Evolutionary conservation across 495 filamentous ascomycete species (phyloP).

Genomic region (Penicillium alfredii): DNA sequence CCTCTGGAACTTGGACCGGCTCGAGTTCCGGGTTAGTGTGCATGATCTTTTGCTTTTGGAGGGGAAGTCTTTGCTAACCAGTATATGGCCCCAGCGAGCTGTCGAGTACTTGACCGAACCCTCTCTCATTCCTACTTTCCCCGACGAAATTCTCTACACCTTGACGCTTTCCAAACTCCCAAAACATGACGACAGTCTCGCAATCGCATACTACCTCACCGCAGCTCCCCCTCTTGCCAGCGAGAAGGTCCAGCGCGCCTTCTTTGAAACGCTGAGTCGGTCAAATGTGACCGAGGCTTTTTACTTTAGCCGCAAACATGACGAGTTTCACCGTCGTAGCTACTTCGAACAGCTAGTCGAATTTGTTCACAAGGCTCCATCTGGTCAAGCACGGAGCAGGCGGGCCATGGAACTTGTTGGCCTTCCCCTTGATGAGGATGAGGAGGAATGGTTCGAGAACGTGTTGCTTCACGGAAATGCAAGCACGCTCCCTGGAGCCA

Average conservation of each 20-base stretch:
- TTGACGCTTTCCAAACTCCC: slow-evolving; percentile 56
- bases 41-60: neutral
- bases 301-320: slow-evolving; percentile 60
- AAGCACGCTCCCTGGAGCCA: slow-evolving; percentile 53
- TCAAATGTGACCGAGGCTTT: slow-evolving; percentile 66
- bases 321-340: slow-evolving; percentile 50
- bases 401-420: slow-evolving; percentile 64
- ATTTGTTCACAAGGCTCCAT: slow-evolving; percentile 47
- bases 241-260: slow-evolving; percentile 50
- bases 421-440: slow-evolving; percentile 58
- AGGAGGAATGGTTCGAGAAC: slow-evolving; percentile 69
- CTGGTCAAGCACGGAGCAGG: slow-evolving; percentile 42
- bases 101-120: slow-evolving; percentile 69
- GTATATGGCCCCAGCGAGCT: slow-evolving; percentile 44
- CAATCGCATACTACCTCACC: slow-evolving; percentile 71
- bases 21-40: slow-evolving; percentile 54
- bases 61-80: slow-evolving; percentile 10
- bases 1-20: slow-evolving; percentile 71
- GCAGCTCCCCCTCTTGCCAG: slow-evolving; percentile 59
- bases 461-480: slow-evolving; percentile 57
- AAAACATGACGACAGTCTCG: slow-evolving; percentile 55
- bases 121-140: slow-evolving; percentile 68
- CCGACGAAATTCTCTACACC: slow-evolving; percentile 68
- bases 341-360: slow-evolving; percentile 65
- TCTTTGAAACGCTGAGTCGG: slow-evolving; percentile 62